Evolutionary conservation across 768 basidiomycete genomes (phyloP), one percentile per base, ranked within the genome.

Genomic region (Hypholoma sublateritium): DNA sequence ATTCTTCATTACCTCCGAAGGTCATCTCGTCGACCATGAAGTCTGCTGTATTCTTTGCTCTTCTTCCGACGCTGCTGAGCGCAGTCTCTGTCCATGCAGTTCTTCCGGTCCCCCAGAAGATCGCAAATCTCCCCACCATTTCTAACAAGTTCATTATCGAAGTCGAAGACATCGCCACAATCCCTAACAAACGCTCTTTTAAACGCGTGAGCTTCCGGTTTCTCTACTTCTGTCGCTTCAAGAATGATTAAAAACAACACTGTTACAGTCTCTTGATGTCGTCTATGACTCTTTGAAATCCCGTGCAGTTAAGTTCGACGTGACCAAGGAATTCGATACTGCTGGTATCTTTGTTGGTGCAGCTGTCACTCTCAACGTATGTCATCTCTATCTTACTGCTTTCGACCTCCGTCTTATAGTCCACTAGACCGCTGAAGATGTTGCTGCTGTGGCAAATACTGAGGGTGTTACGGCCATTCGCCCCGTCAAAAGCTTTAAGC

Each of bases 301-400:
- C 59, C 74, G 81, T 21, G 70, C 63, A 12, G 70, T 84, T 13
- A 58, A 64, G 1, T 79, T 80, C 58, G 61, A 75, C 35, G 77
- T 85, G n/a, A 69, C 76, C 61, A 79, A 74, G 59, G 81, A 82
- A 57, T 89, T 77, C 71, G 75, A 84, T 51, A 60, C 75, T 0
- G 73, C 75, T 1, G 81, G 77, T 1, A 54, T 89, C n/a, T 87
- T 89, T 61, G 70, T 82, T 39, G 87, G 87, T 6, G 85, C 80
- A n/a, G 73, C 81, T 32, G 60, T 87, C 47, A 77, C 77, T 12
- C 63, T 87, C 41, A 61, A 67, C 37, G 80, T 79, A 58, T 57
- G 39, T 49, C n/a, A 12, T 32, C 43, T 14, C 22, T 44, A 50
- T 59, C 51, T 4, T 19, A 28, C 43, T 14, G 25, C 3, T 17